These are phyloP conservation scores for Lactifluus hygrophoroides DNA, from an alignment of 768 basidiomycete species.

Conservation along the genomic window DNA sequence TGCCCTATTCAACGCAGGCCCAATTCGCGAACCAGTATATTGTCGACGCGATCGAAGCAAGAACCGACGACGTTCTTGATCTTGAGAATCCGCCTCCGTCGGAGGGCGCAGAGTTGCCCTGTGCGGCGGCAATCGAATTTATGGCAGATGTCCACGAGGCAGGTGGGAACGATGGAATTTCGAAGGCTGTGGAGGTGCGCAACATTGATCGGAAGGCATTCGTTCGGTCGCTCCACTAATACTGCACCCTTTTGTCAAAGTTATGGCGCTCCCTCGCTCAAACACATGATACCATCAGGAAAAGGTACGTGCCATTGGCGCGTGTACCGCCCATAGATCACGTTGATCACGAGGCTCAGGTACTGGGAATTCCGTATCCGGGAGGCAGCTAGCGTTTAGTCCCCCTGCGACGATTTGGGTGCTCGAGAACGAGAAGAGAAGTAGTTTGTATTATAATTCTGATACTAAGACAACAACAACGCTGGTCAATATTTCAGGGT, in stretches of 20 bases:
- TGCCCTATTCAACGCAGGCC: conserved; percentile 46
- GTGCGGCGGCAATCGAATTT: conserved; percentile 75
- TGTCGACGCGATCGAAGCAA: conserved; percentile 21
- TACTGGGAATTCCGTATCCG: conserved; percentile 74
- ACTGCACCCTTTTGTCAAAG: conserved; percentile 30
- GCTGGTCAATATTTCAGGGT: not conserved
- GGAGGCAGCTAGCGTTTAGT: conserved; percentile 30
- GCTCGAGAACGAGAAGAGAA: not conserved
- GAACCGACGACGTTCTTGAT: conserved; percentile 46
- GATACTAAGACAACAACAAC: not conserved
- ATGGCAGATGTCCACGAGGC: conserved; percentile 67
- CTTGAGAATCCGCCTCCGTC: conserved; percentile 68
- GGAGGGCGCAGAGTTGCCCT: conserved; percentile 61
- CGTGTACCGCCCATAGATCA: conserved; percentile 16
- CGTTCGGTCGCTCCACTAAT: not conserved
- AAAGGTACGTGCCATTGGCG: conserved; percentile 42
- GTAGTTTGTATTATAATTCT: not conserved
- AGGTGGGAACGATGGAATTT: conserved; percentile 39
- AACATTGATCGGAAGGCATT: not conserved
- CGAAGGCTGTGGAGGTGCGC: conserved; percentile 32
- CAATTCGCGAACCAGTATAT: conserved; percentile 65
- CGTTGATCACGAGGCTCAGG: conserved; percentile 31
- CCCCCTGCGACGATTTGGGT: not conserved
- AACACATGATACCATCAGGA: conserved; percentile 66
- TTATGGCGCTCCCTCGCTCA: conserved; percentile 63